A percentile compares a stretch with the other conserved stretches of the same genome.
phyloP scores from a whole-genome alignment of 768 basidiomycete species.

The Tulasnella sp. region DNA sequence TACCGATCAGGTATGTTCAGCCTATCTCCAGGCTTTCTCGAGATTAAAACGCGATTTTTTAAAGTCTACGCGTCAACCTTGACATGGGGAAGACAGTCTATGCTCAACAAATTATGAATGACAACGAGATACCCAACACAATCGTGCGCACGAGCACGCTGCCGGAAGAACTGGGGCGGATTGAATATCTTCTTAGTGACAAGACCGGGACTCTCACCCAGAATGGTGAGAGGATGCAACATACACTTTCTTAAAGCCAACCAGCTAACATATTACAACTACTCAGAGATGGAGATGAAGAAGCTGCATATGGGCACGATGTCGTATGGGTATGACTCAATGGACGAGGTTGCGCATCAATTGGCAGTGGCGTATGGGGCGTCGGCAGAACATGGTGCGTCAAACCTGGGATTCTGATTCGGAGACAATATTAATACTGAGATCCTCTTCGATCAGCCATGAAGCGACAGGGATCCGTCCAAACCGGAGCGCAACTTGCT shows the following conservation, averaged over 20 bases:
- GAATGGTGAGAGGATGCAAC: conserved; percentile 54
- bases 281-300: conserved; percentile 96
- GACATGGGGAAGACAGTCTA: conserved; percentile 99
- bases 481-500: conserved; percentile 74
- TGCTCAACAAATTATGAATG: conserved; percentile 89
- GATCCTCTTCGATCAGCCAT: not conserved
- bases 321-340: conserved; percentile 93
- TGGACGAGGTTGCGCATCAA: conserved; percentile 96
- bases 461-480: conserved; percentile 41
- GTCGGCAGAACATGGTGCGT: conserved; percentile 45
- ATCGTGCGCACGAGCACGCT: conserved; percentile 97
- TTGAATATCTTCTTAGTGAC: conserved; percentile 92
- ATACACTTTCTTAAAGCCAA: not conserved
- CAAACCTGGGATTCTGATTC: not conserved
- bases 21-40: not conserved
- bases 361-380: conserved; percentile 74
- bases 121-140: conserved; percentile 84
- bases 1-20: conserved; percentile 83
- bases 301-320: conserved; percentile 98
- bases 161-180: conserved; percentile 90
- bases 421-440: not conserved
- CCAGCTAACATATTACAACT: not conserved
- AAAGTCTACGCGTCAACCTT: conserved; percentile 91
- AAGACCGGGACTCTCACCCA: conserved; percentile 98
- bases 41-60: not conserved